A percentile compares a stretch with the other conserved stretches of the same genome.
phyloP scores from a whole-genome alignment of 1,284 basidiomycete genomes.

The Amylostereum areolatum region DNA sequence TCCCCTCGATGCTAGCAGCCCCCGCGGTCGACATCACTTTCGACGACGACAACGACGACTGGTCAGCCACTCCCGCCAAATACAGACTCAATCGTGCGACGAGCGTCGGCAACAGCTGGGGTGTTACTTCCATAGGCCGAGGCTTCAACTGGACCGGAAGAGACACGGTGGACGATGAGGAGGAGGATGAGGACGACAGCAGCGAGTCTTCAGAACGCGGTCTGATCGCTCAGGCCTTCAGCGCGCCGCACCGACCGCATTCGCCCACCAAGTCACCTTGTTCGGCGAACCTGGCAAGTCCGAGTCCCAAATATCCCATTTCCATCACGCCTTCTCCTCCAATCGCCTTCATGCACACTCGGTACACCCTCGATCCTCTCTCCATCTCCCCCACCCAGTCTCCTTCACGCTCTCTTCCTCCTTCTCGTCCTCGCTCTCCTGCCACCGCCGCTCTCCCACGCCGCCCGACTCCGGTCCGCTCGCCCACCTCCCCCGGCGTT shows the following conservation, averaged over 20 bases:
- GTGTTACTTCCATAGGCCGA: conserved; percentile 73
- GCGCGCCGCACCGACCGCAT: too few relatives aligned
- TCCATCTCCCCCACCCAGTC: conserved; percentile 26
- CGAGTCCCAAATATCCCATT: conserved; percentile 10
- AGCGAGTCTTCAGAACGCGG: conserved; percentile 10
- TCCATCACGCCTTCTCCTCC: conserved; percentile 14
- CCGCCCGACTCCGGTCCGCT: conserved; percentile 14
- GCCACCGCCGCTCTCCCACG: conserved; percentile 16
- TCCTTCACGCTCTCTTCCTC: conserved; percentile 22
- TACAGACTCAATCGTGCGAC: conserved; percentile 52
- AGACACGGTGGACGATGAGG: conserved; percentile 22
- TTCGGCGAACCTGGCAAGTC: conserved; percentile 6
- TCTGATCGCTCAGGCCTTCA: too few relatives aligned
- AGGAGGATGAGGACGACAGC: conserved; percentile 13
- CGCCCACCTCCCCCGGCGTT: conserved; percentile 16
- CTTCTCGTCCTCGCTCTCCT: conserved; percentile 22
- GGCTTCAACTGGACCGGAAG: conserved; percentile 70
- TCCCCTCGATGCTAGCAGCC: conserved; percentile 53
- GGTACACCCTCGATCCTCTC: conserved; percentile 21
- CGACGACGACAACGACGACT: conserved; percentile 56
- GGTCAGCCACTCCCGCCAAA: conserved; percentile 32
- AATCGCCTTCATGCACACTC: conserved; percentile 9
- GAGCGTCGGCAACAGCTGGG: conserved; percentile 71
- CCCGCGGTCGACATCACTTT: conserved; percentile 54
- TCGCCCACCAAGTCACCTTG: too few relatives aligned